phyloP scores from a whole-genome alignment of 805 yeast species.

The Candida broadrunensis region DNA sequence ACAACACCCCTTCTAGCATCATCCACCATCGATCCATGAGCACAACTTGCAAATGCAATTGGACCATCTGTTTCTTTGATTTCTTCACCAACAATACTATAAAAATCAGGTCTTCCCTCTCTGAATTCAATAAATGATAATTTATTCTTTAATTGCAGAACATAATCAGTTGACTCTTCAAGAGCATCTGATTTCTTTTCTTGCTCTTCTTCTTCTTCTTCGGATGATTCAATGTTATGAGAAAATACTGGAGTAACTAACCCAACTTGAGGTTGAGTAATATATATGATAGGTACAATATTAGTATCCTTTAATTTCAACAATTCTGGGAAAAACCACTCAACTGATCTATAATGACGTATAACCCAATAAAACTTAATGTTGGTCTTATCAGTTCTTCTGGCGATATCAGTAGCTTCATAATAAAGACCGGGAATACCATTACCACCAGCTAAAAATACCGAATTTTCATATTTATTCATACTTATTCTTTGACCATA shows the following conservation, averaged over 20 bases:
- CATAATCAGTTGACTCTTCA: constrained; percentile 3
- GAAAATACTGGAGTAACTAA: background rate
- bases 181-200: constrained; percentile 4
- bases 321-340: constrained; percentile 49
- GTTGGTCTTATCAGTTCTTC: constrained; percentile 29
- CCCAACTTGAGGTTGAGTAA: constrained; percentile 23
- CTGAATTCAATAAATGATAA: constrained; percentile 35
- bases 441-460: constrained; percentile 70
- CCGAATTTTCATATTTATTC: constrained; percentile 47
- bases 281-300: constrained; percentile 28
- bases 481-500: constrained; percentile 56
- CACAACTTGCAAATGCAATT: constrained; percentile 59
- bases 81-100: constrained; percentile 33
- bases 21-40: constrained; percentile 62
- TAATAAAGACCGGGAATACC: constrained; percentile 63
- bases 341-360: constrained; percentile 48
- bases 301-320: constrained; percentile 19
- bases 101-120: constrained; percentile 49
- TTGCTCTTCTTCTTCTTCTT: constrained; percentile 4
- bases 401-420: constrained; percentile 29
- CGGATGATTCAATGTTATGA: constrained; percentile 1
- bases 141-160: constrained; percentile 11
- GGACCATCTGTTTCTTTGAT: constrained; percentile 40
- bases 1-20: constrained; percentile 48
- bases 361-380: constrained; percentile 65